Conservation (phyloP, 805 yeast genomes). For the Teunomyces gatunensis region DNA sequence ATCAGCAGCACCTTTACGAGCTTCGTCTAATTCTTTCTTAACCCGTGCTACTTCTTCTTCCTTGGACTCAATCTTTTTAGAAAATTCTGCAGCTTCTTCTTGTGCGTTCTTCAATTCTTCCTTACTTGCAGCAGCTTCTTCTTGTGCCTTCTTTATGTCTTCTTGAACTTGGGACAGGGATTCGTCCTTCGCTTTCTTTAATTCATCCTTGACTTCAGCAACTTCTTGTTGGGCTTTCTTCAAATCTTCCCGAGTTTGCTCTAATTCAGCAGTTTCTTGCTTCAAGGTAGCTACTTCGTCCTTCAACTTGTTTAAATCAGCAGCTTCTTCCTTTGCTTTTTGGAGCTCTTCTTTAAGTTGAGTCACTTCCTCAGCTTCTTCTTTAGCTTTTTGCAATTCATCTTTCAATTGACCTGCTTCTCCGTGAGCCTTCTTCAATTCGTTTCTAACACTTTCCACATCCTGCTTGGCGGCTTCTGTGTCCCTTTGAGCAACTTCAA, state of each 20-base stretch:
- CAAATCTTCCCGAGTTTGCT: neutral
- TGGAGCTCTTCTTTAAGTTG: neutral
- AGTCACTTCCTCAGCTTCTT: neutral
- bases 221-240: constrained; percentile 1
- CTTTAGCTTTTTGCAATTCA: neutral
- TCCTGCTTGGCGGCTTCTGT: neutral
- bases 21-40: neutral
- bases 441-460: too few relatives aligned
- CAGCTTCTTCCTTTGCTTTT: neutral
- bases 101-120: constrained; percentile 3
- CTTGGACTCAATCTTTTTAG: too few relatives aligned
- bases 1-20: neutral
- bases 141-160: constrained; percentile 3
- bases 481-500: neutral
- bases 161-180: neutral
- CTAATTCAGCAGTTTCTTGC: neutral
- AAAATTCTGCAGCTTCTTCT: neutral
- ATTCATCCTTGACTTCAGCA: neutral
- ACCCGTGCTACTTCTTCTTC: too few relatives aligned
- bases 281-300: neutral
- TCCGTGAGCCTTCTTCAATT: too few relatives aligned
- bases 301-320: neutral
- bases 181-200: neutral
- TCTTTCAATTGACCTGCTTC: neutral
- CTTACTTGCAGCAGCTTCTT: neutral